Evolutionary conservation across 2,329 filamentous ascomycete genomes (phyloP).

Genomic region (Arachnomyces sp.): DNA sequence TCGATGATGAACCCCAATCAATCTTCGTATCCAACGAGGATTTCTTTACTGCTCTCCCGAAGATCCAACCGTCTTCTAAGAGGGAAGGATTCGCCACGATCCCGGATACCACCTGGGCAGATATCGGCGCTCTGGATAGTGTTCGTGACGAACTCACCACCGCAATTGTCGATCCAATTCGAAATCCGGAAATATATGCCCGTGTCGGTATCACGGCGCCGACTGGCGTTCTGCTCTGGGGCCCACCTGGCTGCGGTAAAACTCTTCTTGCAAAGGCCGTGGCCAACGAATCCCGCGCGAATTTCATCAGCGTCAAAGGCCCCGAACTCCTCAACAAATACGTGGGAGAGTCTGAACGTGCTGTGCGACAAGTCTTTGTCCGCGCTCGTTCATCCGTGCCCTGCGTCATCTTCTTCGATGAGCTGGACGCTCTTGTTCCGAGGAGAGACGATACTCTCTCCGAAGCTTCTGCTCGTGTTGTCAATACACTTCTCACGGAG

Average conservation of each 20-base stretch:
- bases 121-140: constrained; percentile 77
- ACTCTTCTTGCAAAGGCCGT: constrained; percentile 94
- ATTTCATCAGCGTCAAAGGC: constrained; percentile 97
- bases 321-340: constrained; percentile 97
- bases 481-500: constrained; percentile 91
- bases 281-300: constrained; percentile 89
- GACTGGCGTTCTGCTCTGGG: constrained; percentile 89
- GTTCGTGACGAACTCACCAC: constrained; percentile 74
- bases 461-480: constrained; percentile 79
- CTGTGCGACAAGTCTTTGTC: constrained; percentile 84
- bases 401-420: constrained; percentile 96
- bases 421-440: constrained; percentile 87
- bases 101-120: constrained; percentile 84
- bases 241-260: constrained; percentile 93
- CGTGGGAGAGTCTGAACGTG: constrained; percentile 90
- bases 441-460: constrained; percentile 69
- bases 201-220: constrained; percentile 71
- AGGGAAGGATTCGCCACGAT: constrained; percentile 93
- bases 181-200: constrained; percentile 67
- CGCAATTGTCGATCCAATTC: constrained; percentile 86
- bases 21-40: constrained; percentile 57
- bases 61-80: constrained; percentile 72
- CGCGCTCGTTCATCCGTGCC: constrained; percentile 79
- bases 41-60: constrained; percentile 67
- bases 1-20: constrained; percentile 47